These are phyloP conservation scores for Arabidopsis arenosa DNA, from an alignment of 345 rosid species.

Conservation along the genomic window DNA sequence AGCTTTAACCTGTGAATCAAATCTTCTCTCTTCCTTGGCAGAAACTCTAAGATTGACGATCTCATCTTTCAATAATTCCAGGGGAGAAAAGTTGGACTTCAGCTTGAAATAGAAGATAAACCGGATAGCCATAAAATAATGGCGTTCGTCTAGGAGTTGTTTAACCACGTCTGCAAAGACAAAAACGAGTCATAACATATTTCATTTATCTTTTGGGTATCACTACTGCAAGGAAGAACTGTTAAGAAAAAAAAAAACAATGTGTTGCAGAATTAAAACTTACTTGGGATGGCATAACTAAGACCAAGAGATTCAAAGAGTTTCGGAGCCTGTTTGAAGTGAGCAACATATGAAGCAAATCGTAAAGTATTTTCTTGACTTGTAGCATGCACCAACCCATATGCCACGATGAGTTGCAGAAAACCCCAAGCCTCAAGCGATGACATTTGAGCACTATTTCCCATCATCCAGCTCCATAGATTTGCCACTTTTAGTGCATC, in stretches of 20 bases:
- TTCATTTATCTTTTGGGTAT: slow-evolving; percentile 15
- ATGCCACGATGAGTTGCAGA: slow-evolving; percentile 40
- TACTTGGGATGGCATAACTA: slow-evolving; percentile 17
- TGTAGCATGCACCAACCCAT: slow-evolving; percentile 14
- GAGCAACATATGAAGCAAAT: slow-evolving; percentile 19
- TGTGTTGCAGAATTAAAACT: slow-evolving; percentile 19
- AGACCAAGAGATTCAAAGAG: slow-evolving; percentile 41
- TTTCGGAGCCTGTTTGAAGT: slow-evolving; percentile 40
- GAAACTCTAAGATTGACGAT: slow-evolving; percentile 23
- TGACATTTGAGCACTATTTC: slow-evolving; percentile 2
- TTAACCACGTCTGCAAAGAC: slow-evolving; percentile 29
- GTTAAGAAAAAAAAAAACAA: not conserved
- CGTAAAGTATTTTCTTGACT: not conserved
- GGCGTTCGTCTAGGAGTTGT: not conserved
- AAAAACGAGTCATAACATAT: slow-evolving; percentile 1
- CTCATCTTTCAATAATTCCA: slow-evolving; percentile 27
- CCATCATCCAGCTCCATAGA: slow-evolving; percentile 32
- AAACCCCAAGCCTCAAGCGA: slow-evolving; percentile 34
- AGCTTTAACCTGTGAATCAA: slow-evolving; percentile 35
- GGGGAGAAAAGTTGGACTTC: slow-evolving; percentile 9
- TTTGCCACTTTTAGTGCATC: slow-evolving; percentile 34
- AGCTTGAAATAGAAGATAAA: slow-evolving; percentile 34
- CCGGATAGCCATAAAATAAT: slow-evolving; percentile 27
- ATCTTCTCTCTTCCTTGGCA: slow-evolving; percentile 20
- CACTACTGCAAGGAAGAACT: not conserved